A percentile compares a stretch with the other conserved stretches of the same genome.
Conservation (phyloP, 2,329 filamentous ascomycete species). For the Botryosphaeria agaves region DNA sequence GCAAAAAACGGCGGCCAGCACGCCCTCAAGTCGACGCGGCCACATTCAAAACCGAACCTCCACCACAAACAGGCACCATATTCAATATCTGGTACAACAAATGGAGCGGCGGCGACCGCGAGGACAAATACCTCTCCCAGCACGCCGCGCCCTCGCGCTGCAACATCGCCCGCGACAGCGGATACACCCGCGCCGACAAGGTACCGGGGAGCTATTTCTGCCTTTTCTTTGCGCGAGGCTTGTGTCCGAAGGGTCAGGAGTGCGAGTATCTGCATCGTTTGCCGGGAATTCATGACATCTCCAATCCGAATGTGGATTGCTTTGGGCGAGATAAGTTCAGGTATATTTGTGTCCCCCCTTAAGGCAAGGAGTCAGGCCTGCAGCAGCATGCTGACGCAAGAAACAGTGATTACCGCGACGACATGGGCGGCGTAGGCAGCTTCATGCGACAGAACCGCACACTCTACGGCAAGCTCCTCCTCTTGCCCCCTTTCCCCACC, state of each 20-base stretch:
- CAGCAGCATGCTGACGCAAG: no score
- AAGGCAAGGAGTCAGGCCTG: no score
- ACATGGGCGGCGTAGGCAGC: constrained; percentile 92
- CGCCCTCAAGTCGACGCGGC: constrained; percentile 79
- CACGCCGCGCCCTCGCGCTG: constrained; percentile 71
- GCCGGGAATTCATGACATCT: constrained; percentile 67
- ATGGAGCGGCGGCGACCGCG: constrained; percentile 88
- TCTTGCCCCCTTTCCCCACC: no score
- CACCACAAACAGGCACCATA: constrained; percentile 81
- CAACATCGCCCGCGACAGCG: constrained; percentile 54
- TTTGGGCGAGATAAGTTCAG: constrained; percentile 91
- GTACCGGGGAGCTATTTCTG: constrained; percentile 66
- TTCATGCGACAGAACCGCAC: constrained; percentile 92
- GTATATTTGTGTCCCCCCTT: no score
- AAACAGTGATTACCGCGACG: constrained; percentile 82
- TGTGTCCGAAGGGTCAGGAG: constrained; percentile 73
- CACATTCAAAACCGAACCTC: constrained; percentile 65
- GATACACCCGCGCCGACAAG: constrained; percentile 32
- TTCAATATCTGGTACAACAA: constrained; percentile 99
- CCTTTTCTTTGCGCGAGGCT: constrained; percentile 71
- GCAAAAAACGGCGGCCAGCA: constrained; percentile 78
- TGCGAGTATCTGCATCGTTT: constrained; percentile 89
- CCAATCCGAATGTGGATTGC: constrained; percentile 86
- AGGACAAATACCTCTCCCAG: constrained; percentile 77
- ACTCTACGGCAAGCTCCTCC: no score